These are phyloP conservation scores for Erythrophleum fordii DNA, from an alignment of 306 rosid genomes.

Conservation along the genomic window DNA sequence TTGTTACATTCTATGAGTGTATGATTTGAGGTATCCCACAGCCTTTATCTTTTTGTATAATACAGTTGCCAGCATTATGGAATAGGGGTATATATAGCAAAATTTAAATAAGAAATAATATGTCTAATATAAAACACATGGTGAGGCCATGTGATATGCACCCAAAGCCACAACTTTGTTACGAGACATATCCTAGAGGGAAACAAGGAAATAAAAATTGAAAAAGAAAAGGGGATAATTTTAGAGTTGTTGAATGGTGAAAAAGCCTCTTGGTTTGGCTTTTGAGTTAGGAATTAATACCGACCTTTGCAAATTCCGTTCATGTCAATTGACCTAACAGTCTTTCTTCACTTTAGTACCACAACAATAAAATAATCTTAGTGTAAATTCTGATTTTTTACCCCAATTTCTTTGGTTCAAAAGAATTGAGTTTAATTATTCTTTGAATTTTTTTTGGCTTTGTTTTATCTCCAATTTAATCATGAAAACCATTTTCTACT, in stretches of 20 bases:
- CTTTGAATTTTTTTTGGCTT: background rate
- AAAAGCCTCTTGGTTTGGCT: conserved; percentile 5
- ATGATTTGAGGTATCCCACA: background rate
- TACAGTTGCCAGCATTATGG: background rate
- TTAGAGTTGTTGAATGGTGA: background rate
- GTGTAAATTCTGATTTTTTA: background rate
- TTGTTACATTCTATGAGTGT: background rate
- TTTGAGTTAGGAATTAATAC: background rate
- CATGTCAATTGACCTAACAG: background rate
- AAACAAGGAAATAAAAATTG: background rate
- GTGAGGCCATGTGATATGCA: conserved; percentile 11
- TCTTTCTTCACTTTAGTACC: too few relatives aligned
- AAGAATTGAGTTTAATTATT: background rate
- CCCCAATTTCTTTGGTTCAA: background rate
- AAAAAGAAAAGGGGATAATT: background rate
- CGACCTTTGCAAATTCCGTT: background rate
- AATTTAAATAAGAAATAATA: background rate
- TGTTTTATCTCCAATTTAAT: background rate
- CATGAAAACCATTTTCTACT: background rate
- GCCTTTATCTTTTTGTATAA: background rate
- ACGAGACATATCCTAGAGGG: background rate
- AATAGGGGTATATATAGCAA: background rate
- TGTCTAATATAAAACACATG: background rate
- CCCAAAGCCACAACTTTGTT: background rate
- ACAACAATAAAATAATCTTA: background rate